phyloP scores from a whole-genome alignment of 257 asterid genomes.

The Plantago major region DNA sequence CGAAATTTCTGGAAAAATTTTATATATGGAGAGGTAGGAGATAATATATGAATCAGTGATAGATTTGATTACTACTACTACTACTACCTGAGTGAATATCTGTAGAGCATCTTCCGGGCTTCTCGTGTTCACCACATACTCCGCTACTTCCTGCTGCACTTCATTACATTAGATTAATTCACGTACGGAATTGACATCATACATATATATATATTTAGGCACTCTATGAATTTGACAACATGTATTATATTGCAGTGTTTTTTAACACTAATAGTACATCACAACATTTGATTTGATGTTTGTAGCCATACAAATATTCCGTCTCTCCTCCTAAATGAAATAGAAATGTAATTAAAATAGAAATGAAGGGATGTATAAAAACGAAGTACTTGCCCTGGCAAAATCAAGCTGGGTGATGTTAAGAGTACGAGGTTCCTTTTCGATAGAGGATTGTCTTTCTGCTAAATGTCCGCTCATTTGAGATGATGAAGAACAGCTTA shows the following conservation, averaged over 20 bases:
- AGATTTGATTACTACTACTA: no score
- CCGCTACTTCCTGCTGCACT: conserved; percentile 52
- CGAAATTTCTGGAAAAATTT: no score
- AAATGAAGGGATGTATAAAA: background rate
- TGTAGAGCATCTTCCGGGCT: conserved; percentile 48
- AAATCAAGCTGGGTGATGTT: conserved; percentile 26
- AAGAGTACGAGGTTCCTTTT: conserved; percentile 41
- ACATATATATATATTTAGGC: no score
- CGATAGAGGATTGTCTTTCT: conserved; percentile 37
- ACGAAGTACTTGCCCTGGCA: conserved; percentile 27
- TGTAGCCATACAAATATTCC: no score
- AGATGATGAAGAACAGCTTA: background rate
- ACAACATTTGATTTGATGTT: no score
- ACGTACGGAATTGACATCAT: no score
- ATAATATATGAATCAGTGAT: no score
- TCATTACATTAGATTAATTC: no score
- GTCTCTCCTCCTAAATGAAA: no score
- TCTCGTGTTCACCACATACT: conserved; percentile 39
- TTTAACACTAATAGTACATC: background rate
- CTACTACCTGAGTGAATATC: conserved; percentile 55
- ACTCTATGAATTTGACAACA: no score
- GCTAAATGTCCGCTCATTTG: background rate
- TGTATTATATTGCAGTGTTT: background rate
- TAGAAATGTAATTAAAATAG: no score
- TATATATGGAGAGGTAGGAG: no score